Conservation (phyloP, 208 protist genomes). For the Leishmania mexicana region DNA sequence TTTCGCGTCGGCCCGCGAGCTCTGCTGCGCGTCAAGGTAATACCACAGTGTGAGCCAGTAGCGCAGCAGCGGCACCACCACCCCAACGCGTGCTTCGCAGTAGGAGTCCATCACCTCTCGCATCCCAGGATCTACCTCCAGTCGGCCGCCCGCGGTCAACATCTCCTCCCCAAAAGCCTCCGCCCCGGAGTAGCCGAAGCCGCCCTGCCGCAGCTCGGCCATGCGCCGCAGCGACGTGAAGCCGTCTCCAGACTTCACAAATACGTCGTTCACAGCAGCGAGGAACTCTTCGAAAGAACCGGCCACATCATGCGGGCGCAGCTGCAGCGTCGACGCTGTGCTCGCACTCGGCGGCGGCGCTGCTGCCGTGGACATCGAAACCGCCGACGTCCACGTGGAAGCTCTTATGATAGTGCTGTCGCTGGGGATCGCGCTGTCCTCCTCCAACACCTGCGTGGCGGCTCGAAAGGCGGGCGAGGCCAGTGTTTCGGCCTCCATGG, state of each 20-base stretch:
- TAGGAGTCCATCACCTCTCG: slow-evolving; percentile 67
- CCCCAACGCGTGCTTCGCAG: slow-evolving; percentile 57
- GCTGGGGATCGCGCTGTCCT: background rate
- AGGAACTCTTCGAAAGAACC: slow-evolving; percentile 39
- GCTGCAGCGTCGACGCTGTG: slow-evolving; percentile 1
- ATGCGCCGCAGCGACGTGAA: slow-evolving; percentile 72
- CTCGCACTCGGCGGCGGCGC: background rate
- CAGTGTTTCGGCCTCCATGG: slow-evolving; percentile 26
- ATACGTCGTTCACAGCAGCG: slow-evolving; percentile 56
- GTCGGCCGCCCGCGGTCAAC: slow-evolving; percentile 18
- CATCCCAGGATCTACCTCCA: slow-evolving; percentile 44
- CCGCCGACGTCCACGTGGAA: background rate
- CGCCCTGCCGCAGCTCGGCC: slow-evolving; percentile 58
- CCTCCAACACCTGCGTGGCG: slow-evolving; percentile 15
- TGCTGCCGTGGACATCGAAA: background rate
- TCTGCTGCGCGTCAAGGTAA: slow-evolving; percentile 28
- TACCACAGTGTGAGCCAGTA: slow-evolving; percentile 62
- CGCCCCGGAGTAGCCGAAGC: slow-evolving; percentile 37
- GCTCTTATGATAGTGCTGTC: background rate
- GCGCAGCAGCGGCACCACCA: slow-evolving; percentile 70
- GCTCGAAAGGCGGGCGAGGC: slow-evolving; percentile 29
- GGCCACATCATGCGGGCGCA: slow-evolving; percentile 27
- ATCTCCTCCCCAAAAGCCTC: slow-evolving; percentile 49
- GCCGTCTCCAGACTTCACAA: slow-evolving; percentile 39
- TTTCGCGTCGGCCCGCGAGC: slow-evolving; percentile 9